phyloP scores from a whole-genome alignment of 2,329 filamentous ascomycete species.

The Beauveria scarabaeidicola region DNA sequence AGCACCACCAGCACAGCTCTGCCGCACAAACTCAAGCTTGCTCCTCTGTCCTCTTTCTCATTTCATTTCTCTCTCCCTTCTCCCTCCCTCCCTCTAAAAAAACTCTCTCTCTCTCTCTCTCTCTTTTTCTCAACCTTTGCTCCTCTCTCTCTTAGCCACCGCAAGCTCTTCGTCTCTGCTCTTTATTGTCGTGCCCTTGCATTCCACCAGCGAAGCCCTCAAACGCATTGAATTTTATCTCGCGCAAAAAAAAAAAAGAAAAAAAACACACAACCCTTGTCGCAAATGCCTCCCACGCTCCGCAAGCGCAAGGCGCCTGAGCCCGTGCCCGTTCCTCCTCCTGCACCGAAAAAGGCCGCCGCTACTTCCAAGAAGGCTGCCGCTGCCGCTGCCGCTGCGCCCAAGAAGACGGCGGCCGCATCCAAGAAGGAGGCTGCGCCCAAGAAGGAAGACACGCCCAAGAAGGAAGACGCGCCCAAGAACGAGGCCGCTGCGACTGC shows the following conservation, averaged over 20 bases:
- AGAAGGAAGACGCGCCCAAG: neutral
- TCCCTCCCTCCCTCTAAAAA: slow-evolving; percentile 3
- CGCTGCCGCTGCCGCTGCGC: slow-evolving; percentile 25
- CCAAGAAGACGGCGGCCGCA: slow-evolving; percentile 19
- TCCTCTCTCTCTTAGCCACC: neutral
- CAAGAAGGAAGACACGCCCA: neutral
- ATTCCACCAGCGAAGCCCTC: neutral
- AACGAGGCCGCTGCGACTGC: neutral
- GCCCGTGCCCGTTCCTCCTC: slow-evolving; percentile 35
- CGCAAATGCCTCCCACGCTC: slow-evolving; percentile 47
- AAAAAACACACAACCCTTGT: neutral
- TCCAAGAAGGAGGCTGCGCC: slow-evolving; percentile 15
- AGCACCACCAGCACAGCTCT: neutral
- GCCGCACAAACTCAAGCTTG: slow-evolving; percentile 15
- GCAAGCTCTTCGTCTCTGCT: neutral
- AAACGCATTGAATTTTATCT: neutral
- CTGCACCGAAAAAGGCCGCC: slow-evolving; percentile 32
- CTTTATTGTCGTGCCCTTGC: neutral
- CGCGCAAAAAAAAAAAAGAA: neutral
- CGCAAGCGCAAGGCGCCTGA: slow-evolving; percentile 54
- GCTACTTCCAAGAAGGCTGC: slow-evolving; percentile 29
- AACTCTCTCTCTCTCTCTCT: neutral
- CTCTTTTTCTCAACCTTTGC: neutral
- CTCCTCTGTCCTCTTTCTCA: slow-evolving; percentile 6
- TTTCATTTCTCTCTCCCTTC: slow-evolving; percentile 8